Conservation (phyloP, 306 rosid genomes). For the Cucurbita moschata region DNA sequence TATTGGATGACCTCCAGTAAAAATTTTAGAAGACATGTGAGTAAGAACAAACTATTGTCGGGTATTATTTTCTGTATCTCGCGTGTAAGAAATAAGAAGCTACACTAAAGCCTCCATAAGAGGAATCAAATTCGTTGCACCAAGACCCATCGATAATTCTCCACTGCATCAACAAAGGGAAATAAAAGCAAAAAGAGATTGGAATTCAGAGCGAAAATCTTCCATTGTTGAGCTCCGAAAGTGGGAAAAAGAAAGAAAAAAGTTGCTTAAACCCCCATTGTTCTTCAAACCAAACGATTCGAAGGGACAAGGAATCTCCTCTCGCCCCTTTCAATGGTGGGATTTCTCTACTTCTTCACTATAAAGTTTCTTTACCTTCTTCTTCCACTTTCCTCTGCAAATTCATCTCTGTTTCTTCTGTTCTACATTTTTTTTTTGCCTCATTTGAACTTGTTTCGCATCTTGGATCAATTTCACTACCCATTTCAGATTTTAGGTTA, state of each 20-base stretch:
- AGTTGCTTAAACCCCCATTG: background rate
- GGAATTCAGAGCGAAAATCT: background rate
- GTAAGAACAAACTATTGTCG: too few relatives aligned
- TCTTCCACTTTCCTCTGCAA: background rate
- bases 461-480: background rate
- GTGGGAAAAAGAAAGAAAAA: background rate
- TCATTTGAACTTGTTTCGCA: background rate
- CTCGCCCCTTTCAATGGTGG: conserved; percentile 2
- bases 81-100: background rate
- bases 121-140: conserved; percentile 7
- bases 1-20: too few relatives aligned
- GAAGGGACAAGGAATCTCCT: conserved; percentile 4
- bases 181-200: background rate
- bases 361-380: background rate
- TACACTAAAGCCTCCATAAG: conserved; percentile 1
- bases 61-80: background rate
- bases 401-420: background rate
- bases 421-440: background rate
- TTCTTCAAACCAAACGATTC: background rate
- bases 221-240: background rate
- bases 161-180: background rate
- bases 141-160: background rate
- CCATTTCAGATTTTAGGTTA: conserved; percentile 1
- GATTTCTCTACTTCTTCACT: background rate
- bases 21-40: too few relatives aligned